Base-by-base conservation (phyloP, 2,329 filamentous ascomycete species). In the Cadophora malorum region DNA sequence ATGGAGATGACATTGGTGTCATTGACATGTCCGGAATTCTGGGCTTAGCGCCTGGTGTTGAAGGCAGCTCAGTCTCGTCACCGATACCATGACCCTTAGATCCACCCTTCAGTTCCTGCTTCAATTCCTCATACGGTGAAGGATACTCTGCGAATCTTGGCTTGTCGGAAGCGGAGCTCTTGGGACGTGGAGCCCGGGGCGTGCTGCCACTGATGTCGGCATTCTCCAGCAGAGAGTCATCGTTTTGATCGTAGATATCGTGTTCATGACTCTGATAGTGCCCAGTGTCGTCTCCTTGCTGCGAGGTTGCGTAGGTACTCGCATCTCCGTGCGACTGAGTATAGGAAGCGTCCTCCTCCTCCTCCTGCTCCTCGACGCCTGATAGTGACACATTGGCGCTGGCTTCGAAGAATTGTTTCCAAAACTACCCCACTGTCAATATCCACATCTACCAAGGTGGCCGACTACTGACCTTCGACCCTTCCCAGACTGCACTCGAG, bases 341-440 rank as follows among this genome's bases (percentile, higher is more conserved):
- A 66, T 76, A 76, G 78, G 81, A 80, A 1, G 76, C 81, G 79
- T 82, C 66, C 76, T 85, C 75, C n/a, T 86, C 88, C 1, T 84
- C 82, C 63, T 87, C 88, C 25, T 89, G 85, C 77, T 97, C 94
- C 78, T 97, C 95, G 79, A 99, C 97, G 33, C 94, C 94, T 0
- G 94, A 97, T 12, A 99, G 86, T 12, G 95, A 97, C 31, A 99
- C 95, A 76, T 99, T 98, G 78, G 96, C 96, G 59, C 94, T 97
- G 45, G 96, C 94, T 81, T 99, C 96, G 80, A 99, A 99, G 83
- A 99, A 99, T 83, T 98, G 94, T 81, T 99, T 99, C 96, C 96
- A 99, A 81, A 99, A 99, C 92, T 96, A 76, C 70, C 70, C 70
- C 69, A 63, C 70, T 55, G 65, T 77, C 41, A 66, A 50, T 28